Conservation (phyloP, 805 yeast genomes). For the Spencermartinsiella europaea region DNA sequence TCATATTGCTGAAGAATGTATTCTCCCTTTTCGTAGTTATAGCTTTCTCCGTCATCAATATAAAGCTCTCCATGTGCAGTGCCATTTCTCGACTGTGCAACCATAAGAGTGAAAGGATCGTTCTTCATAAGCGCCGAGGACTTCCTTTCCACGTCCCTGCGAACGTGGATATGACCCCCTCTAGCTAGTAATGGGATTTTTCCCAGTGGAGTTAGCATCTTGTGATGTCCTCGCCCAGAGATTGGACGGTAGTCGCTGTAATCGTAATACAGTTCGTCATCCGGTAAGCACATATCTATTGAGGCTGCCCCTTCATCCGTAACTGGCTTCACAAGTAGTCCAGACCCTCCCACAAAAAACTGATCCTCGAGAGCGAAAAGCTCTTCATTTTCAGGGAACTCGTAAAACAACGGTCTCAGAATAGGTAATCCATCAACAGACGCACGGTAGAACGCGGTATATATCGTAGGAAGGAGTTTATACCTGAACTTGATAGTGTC, state of each 20-base stretch:
- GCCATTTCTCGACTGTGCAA: conserved; percentile 48
- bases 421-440: conserved; percentile 62
- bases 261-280: conserved; percentile 34
- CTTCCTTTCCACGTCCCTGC: conserved; percentile 39
- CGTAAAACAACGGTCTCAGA: conserved; percentile 34
- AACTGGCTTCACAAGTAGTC: conserved; percentile 76
- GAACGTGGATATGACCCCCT: conserved; percentile 70
- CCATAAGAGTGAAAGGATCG: conserved; percentile 75
- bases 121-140: conserved; percentile 49
- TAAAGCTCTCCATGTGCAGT: conserved; percentile 58
- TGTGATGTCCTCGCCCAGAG: conserved; percentile 9
- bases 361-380: conserved; percentile 70
- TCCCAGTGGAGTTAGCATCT: conserved; percentile 32
- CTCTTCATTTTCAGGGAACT: conserved; percentile 33
- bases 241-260: conserved; percentile 18
- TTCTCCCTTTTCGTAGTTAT: conserved; percentile 48
- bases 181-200: conserved; percentile 67
- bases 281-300: conserved; percentile 48
- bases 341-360: conserved; percentile 69
- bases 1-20: conserved; percentile 41
- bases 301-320: conserved; percentile 45
- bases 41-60: conserved; percentile 81
- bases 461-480: conserved; percentile 65
- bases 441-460: conserved; percentile 68
- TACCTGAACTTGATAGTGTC: conserved; percentile 71